Percentiles rank a stretch among this genome's conserved stretches.
phyloP scores from a whole-genome alignment of 495 filamentous ascomycete genomes.

The Hypoxylon subgilvum region DNA sequence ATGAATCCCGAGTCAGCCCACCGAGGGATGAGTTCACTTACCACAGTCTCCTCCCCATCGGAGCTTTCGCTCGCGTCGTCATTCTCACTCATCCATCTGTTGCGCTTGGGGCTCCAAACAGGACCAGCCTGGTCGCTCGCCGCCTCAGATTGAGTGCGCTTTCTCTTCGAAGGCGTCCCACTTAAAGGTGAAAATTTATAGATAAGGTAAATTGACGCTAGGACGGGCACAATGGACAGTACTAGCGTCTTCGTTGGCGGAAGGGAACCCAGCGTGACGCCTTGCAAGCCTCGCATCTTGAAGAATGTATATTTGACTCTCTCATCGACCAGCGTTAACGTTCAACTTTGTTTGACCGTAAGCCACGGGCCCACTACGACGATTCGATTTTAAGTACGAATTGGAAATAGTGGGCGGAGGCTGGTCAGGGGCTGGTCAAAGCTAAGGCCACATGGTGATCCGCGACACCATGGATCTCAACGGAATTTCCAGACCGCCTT shows the following conservation, averaged over 20 bases:
- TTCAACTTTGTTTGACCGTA: background rate
- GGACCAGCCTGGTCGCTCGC: slow-evolving; percentile 11
- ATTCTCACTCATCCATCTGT: slow-evolving; percentile 1
- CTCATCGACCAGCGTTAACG: too few species aligned
- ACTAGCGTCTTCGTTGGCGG: slow-evolving; percentile 4
- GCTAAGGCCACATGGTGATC: slow-evolving; percentile 18
- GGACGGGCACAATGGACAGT: slow-evolving; percentile 27
- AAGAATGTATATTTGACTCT: too few species aligned
- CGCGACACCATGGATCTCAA: background rate
- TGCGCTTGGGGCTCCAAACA: slow-evolving; percentile 1
- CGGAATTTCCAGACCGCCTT: slow-evolving; percentile 14
- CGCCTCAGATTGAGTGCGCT: slow-evolving; percentile 3
- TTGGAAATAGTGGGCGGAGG: slow-evolving; percentile 3
- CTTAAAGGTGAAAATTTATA: slow-evolving; percentile 20
- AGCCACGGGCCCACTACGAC: slow-evolving; percentile 4
- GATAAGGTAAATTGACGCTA: slow-evolving; percentile 28
- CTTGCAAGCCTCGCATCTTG: background rate
- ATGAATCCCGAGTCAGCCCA: background rate
- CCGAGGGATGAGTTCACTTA: slow-evolving; percentile 14
- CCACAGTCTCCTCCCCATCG: slow-evolving; percentile 16
- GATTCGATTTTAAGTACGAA: slow-evolving; percentile 17
- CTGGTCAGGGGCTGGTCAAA: slow-evolving; percentile 1
- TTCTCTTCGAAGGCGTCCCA: background rate
- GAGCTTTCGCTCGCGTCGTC: slow-evolving; percentile 13
- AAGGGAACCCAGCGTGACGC: slow-evolving; percentile 4